Conservation (phyloP, 73 alveolate species). For the Tetrahymena thermophila region DNA sequence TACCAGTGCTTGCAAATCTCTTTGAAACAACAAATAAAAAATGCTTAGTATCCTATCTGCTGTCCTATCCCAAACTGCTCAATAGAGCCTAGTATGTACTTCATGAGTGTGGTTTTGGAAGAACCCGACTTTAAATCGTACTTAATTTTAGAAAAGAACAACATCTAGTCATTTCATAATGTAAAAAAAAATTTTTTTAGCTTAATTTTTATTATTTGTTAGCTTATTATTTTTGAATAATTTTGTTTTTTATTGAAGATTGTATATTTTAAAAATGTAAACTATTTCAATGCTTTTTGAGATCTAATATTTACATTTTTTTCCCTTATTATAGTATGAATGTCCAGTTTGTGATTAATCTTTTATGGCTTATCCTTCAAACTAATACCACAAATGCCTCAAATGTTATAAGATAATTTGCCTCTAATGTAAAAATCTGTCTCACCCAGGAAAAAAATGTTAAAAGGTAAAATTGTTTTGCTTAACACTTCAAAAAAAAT, state of each 20-base stretch:
- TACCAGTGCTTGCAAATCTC: not conserved
- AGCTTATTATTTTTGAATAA: not conserved
- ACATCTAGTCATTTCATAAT: not conserved
- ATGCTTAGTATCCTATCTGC: not conserved
- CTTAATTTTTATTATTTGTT: not conserved
- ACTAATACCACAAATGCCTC: not conserved
- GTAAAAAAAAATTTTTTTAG: not conserved
- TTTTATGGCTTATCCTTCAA: not conserved
- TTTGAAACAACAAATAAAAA: not conserved
- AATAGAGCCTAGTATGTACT: not conserved
- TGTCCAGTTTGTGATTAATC: constrained; percentile 2
- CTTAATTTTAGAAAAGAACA: not conserved
- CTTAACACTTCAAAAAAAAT: too few species aligned
- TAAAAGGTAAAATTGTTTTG: not conserved
- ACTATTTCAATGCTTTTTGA: not conserved
- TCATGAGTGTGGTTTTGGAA: not conserved
- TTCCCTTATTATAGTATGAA: not conserved
- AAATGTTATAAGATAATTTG: not conserved
- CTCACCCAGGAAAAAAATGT: not conserved
- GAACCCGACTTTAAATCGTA: not conserved
- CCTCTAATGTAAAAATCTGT: not conserved
- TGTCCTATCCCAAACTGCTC: not conserved
- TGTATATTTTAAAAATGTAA: not conserved
- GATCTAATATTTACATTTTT: not conserved
- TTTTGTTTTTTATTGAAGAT: not conserved